These are phyloP conservation scores for Tubosaeta sp. DNA, from an alignment of 768 basidiomycete species.

Conservation along the genomic window DNA sequence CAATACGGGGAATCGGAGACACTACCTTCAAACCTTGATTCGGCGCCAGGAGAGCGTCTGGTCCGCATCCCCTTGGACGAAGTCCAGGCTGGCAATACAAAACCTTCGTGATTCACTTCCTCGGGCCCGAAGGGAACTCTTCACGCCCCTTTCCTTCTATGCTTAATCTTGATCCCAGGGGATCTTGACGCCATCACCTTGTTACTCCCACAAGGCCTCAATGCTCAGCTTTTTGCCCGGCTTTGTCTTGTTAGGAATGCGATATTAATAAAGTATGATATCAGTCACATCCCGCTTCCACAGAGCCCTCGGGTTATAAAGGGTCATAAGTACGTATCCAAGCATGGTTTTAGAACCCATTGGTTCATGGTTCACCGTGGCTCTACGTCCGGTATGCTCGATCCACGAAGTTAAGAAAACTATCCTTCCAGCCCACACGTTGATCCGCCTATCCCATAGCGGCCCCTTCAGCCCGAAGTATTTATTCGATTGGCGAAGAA, in stretches of 20 bases:
- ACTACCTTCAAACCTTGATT: slow-evolving; percentile 7
- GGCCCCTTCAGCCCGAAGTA: background rate
- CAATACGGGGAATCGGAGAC: slow-evolving; percentile 26
- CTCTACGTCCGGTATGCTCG: too few species aligned
- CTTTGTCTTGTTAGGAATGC: background rate
- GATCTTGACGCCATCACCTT: background rate
- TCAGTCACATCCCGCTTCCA: background rate
- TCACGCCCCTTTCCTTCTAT: background rate
- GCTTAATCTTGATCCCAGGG: background rate
- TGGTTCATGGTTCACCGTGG: background rate
- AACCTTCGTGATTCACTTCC: slow-evolving; percentile 6
- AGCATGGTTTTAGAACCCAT: background rate
- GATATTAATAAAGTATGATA: background rate
- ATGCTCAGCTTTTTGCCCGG: background rate
- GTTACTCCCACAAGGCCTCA: background rate
- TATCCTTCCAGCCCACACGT: too few species aligned
- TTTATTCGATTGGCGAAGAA: background rate
- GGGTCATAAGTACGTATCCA: slow-evolving; percentile 1
- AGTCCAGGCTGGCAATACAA: slow-evolving; percentile 34
- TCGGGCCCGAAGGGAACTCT: background rate
- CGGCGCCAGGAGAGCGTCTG: slow-evolving; percentile 51
- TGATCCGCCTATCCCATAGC: too few species aligned
- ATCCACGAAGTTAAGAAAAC: too few species aligned
- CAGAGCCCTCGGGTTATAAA: background rate
- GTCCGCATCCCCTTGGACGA: slow-evolving; percentile 76